Evolutionary conservation across 2,329 filamentous ascomycete species (phyloP).

Genomic region (Talaromyces sp.): DNA sequence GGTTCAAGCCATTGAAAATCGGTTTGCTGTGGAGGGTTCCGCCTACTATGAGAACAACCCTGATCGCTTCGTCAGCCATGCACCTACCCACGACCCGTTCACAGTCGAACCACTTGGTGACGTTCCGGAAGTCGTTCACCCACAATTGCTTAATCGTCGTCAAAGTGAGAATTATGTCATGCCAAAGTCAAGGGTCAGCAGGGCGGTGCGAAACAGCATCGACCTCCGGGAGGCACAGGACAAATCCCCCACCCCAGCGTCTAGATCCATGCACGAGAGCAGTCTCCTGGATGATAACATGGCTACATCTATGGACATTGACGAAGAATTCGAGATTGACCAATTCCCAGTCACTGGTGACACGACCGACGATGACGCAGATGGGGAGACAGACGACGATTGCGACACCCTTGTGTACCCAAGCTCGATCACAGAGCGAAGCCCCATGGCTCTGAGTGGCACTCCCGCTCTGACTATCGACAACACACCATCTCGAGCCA

Average conservation of each 20-base stretch:
- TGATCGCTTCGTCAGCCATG: background rate
- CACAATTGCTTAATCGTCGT: background rate
- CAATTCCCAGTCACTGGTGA: background rate
- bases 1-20: background rate
- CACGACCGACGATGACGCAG: background rate
- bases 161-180: background rate
- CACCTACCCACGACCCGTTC: background rate
- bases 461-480: background rate
- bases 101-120: background rate
- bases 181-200: background rate
- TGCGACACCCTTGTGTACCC: background rate
- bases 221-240: background rate
- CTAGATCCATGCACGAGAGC: background rate
- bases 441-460: background rate
- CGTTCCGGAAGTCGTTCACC: background rate
- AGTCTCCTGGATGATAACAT: background rate
- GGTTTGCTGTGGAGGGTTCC: background rate
- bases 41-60: background rate
- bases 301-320: background rate
- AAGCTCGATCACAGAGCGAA: background rate
- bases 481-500: background rate
- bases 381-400: background rate
- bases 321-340: background rate
- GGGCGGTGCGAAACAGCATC: background rate
- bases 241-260: background rate